Evolutionary conservation across 2,329 filamentous ascomycete genomes (phyloP), one percentile per base, ranked within the genome.

Genomic region (Diaporthe eres): DNA sequence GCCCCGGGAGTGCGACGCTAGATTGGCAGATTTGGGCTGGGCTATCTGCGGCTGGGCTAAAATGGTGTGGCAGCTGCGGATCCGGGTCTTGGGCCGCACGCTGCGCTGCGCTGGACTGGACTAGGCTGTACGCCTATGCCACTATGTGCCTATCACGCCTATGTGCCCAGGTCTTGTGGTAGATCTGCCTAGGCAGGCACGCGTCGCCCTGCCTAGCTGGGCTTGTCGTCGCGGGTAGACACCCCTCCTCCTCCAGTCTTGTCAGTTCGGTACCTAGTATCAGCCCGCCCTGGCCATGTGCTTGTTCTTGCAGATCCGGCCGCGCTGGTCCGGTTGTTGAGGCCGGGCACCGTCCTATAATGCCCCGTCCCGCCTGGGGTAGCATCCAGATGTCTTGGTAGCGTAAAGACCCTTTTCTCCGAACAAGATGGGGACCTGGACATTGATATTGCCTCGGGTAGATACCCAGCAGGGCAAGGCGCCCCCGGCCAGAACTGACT

Each of bases 51-150:
- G 49, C 65, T 70, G 49, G 58, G 57, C 58, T 63, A 73, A 73
- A 55, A 53, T 55, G 60, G 71, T 39, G 61, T 73, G 47, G 44
- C 58, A 74, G 47, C 22, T 73, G 71, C 71, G 71, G 71, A 74
- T 74, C 71, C 71, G 71, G 49, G 65, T 31, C 65, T 70, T 55
- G n/a, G 49, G 63, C 63, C 63, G 22, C 44, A 25, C 25, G 9
- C 12, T 53, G 25, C 42, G 13, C 39, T 19, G 8, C 25, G 13
- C 39, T 44, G 8, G 39, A 22, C 39, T 34, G 28, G 39, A 28
- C 60, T 61, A 28, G 13, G 10, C 8, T n/a, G 13, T 22, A 17
- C 31, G 42, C 19, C 17, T 22, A 37, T 7, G 15, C 22, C 17
- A 37, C 9, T n/a, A 34, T 19, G 3, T 37, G 19, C 39, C 17